Percentiles rank a stretch among this genome's conserved stretches.
phyloP scores from a whole-genome alignment of 208 protist species.

The Leishmania lainsoni region DNA sequence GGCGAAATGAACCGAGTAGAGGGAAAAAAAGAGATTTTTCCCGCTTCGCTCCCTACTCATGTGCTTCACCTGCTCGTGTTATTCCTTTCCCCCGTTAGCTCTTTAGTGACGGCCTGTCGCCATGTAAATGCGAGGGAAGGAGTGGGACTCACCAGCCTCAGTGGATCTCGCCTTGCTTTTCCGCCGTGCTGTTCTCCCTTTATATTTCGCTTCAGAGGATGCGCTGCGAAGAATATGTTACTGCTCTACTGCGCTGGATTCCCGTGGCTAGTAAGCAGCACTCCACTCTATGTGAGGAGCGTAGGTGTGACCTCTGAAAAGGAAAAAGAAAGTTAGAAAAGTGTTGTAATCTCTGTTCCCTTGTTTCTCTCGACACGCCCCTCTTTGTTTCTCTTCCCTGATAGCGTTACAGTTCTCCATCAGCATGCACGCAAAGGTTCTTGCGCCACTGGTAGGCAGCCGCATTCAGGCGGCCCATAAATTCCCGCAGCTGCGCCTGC shows the following conservation, averaged over 20 bases:
- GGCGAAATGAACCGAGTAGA: neutral
- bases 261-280: neutral
- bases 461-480: constrained; percentile 64
- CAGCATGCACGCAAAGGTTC: constrained; percentile 74
- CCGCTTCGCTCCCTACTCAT: neutral
- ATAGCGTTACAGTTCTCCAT: neutral
- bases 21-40: neutral
- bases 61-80: too few relatives aligned
- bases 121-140: too few relatives aligned
- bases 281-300: neutral
- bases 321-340: neutral
- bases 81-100: too few relatives aligned
- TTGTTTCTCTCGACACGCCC: too few relatives aligned
- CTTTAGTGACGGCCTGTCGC: too few relatives aligned
- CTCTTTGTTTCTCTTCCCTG: neutral
- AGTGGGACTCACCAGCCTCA: too few relatives aligned
- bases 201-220: too few relatives aligned
- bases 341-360: neutral
- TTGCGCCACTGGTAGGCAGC: constrained; percentile 57
- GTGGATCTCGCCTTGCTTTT: too few relatives aligned
- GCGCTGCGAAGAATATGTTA: too few relatives aligned
- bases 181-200: too few relatives aligned
- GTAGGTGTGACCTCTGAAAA: neutral
- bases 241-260: too few relatives aligned
- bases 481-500: constrained; percentile 79